Evolutionary conservation across 495 filamentous ascomycete species (phyloP), one percentile per base, ranked within the genome.

Genomic region (Xylaria flabelliformis): DNA sequence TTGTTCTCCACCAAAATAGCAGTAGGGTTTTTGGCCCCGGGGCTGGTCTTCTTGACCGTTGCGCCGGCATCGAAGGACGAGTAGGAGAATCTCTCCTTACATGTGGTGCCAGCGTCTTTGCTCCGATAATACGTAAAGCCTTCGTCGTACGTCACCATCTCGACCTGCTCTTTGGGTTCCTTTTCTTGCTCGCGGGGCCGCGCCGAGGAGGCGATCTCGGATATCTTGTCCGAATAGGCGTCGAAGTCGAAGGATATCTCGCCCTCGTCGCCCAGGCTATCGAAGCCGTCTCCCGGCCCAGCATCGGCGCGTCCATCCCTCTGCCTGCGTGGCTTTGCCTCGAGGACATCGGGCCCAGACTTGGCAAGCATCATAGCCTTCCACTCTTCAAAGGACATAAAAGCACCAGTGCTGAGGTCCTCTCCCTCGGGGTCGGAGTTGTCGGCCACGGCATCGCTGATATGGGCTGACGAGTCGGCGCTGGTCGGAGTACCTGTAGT

Each of bases 371-470:
- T 97, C 84, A 95, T 93, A 76, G 92, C 93, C 83, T 97, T 98
- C 96, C 96, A 99, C 74, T 98, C 95, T 77, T 98, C 96, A 75
- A 99, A 99, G 0, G 96, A 98, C 64, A 99, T 91, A 78, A 99
- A 98, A 41, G 93, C 91, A 39, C 90, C 91, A 48, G 92, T 91
- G 74, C 95, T 92, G 9, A 97, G 87, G 21, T 92, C 89, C 67
- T 83, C 75, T 13, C 73, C 75, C 41, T 80, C 76, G 9, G 72
- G 69, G 48, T 79, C 77, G 15, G 70, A 59, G 53, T 77, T 75
- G 13, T 72, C 59, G 29, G 73, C 41, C n/a, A 53, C 67, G 51
- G 48, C 50, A 70, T 72, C 62, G 34, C 44, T 61, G 17, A 51
- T 46, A 13, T 51, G 70, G 46, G 62, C 70, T 21, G 58, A 50